Evolutionary conservation across 2,329 filamentous ascomycete species (phyloP).

Genomic region (Basipetospora chlamydospora): DNA sequence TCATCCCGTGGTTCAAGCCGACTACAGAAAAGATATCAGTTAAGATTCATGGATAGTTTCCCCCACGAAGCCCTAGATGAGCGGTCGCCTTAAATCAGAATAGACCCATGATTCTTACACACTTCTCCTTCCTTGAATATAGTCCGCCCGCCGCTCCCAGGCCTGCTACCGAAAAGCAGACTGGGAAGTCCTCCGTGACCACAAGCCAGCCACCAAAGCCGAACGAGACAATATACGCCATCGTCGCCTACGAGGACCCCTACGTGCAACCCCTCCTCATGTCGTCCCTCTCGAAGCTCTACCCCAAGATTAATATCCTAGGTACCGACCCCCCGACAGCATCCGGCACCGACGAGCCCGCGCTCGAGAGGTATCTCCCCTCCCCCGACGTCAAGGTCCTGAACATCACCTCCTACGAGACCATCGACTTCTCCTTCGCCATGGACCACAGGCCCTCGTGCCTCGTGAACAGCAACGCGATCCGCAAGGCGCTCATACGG

Average conservation of each 20-base stretch:
- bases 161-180: not conserved
- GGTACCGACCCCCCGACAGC: slow-evolving; percentile 19
- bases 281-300: slow-evolving; percentile 48
- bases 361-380: slow-evolving; percentile 22
- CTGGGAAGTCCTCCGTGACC: too few species aligned
- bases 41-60: too few species aligned
- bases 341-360: slow-evolving; percentile 16
- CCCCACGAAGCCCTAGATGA: too few species aligned
- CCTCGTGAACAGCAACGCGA: slow-evolving; percentile 80
- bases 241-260: slow-evolving; percentile 71
- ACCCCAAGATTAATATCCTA: slow-evolving; percentile 47
- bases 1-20: too few species aligned
- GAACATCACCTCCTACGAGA: slow-evolving; percentile 77
- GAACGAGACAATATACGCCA: slow-evolving; percentile 34
- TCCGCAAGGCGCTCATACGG: slow-evolving; percentile 88
- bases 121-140: too few species aligned
- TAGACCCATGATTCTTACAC: too few species aligned
- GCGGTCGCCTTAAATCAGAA: too few species aligned
- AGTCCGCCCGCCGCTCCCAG: not conserved
- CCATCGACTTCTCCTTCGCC: slow-evolving; percentile 68
- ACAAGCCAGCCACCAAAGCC: not conserved
- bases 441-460: slow-evolving; percentile 44
- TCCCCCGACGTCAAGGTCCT: slow-evolving; percentile 35
- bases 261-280: slow-evolving; percentile 84
- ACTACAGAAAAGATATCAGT: too few species aligned